phyloP scores from a whole-genome alignment of 805 yeast genomes.

The Danielia reshetovae region DNA sequence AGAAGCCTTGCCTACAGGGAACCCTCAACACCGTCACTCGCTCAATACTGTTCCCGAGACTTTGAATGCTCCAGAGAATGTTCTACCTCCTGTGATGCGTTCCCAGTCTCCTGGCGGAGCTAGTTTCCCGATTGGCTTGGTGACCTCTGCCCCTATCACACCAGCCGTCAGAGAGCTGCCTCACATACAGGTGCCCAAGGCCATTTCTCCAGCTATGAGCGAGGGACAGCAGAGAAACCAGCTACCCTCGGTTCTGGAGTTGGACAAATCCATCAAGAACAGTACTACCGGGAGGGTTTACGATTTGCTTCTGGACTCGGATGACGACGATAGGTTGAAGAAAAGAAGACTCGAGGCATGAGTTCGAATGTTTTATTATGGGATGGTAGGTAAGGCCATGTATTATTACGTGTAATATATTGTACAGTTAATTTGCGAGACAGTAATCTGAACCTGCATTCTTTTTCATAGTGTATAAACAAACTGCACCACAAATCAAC shows the following conservation, averaged over 20 bases:
- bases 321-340: constrained; percentile 10
- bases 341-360: constrained; percentile 11
- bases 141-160: background rate
- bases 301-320: constrained; percentile 4
- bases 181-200: background rate
- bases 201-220: background rate
- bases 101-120: background rate
- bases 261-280: constrained; percentile 28
- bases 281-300: constrained; percentile 9
- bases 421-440: background rate
- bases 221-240: constrained; percentile 14
- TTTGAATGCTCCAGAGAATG: background rate
- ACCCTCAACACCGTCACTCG: constrained; percentile 9
- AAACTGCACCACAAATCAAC: no score
- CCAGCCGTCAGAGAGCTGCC: constrained; percentile 1
- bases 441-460: background rate
- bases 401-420: background rate
- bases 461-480: background rate
- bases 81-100: background rate
- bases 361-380: no score
- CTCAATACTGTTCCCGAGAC: background rate
- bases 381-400: no score
- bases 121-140: background rate
- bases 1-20: constrained; percentile 3
- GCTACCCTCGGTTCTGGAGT: constrained; percentile 36